Evolutionary conservation across 768 basidiomycete species (phyloP), one percentile per base, ranked within the genome.

Genomic region (Leccinum rimulosum): DNA sequence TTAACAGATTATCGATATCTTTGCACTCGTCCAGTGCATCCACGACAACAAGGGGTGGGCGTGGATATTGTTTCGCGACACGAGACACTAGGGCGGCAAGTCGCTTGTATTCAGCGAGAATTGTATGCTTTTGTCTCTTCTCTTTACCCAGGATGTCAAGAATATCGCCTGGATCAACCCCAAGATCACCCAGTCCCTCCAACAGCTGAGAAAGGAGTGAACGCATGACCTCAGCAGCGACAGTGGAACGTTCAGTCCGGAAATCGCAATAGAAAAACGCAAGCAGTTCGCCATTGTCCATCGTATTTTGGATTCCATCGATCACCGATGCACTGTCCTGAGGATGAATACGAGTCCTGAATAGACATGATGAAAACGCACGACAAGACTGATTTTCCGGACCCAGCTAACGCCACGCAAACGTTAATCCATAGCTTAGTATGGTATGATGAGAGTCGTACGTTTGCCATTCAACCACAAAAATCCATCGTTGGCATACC

Each of bases 21-120:
- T 45, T 25, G 36, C 66, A 67, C 52, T 67, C 66, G 19, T 68
- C 66, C 1, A 68, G 40, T 0, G 59, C 66, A 22, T 68, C 66
- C 1, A 68, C 49, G 5, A 61, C 53, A 2, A 64, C 1, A 8
- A 58, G 19, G 0, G 63, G 66, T 5, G 17, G 57, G 4, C 22
- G 51, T 9, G 3, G 14, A 19, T 58, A 43, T 10, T 4, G 10
- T 14, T 38, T 43, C 7, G 54, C 59, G 0, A 36, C 30, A 7
- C 36, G 27, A 7, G 62, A 62, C 27, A 17, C 17, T 9, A 50
- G 27, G 27, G 28, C 3, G 9, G 49, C 49, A 17, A 50, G 49
- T 27, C 27, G 27, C 27, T 50, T 50, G 27, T 27, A 27, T 12
- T 50, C 28, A 25, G 4, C 8, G 22, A 50, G 27, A 50, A 50